A percentile compares a stretch with the other conserved stretches of the same genome.
Conservation (phyloP, 495 filamentous ascomycete species). For the Penicillium soppii region DNA sequence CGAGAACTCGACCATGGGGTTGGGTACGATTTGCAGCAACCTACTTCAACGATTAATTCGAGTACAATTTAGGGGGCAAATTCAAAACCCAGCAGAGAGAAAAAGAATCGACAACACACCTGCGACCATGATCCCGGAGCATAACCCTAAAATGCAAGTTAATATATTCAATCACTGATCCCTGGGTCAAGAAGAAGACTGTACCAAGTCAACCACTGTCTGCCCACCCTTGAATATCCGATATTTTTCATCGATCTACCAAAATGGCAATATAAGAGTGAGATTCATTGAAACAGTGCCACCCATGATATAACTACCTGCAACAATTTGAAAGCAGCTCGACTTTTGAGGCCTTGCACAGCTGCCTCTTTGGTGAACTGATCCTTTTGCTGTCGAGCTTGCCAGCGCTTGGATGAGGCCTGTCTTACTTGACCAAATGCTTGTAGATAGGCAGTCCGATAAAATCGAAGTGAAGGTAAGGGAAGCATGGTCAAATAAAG, state of each 20-base stretch:
- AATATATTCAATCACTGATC: slow-evolving; percentile 12
- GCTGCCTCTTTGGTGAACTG: slow-evolving; percentile 66
- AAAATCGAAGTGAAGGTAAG: not conserved
- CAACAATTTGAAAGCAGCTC: slow-evolving; percentile 89
- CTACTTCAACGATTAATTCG: slow-evolving; percentile 32
- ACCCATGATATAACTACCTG: slow-evolving; percentile 49
- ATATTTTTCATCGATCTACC: slow-evolving; percentile 76
- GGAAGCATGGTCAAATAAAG: slow-evolving; percentile 6
- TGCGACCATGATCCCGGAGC: slow-evolving; percentile 96
- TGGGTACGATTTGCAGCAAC: slow-evolving; percentile 78
- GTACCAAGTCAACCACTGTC: slow-evolving; percentile 84
- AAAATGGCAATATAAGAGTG: not conserved
- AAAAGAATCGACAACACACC: slow-evolving; percentile 38
- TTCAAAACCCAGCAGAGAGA: slow-evolving; percentile 2
- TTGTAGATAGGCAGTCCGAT: not conserved
- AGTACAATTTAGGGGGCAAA: not conserved
- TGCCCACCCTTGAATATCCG: slow-evolving; percentile 73
- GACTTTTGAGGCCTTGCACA: slow-evolving; percentile 75
- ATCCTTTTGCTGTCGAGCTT: slow-evolving; percentile 71
- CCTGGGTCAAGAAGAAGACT: not conserved
- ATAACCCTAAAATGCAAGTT: slow-evolving; percentile 62
- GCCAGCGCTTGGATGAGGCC: slow-evolving; percentile 80
- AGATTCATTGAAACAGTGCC: not conserved
- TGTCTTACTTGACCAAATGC: slow-evolving; percentile 22
- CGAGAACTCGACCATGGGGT: slow-evolving; percentile 76